Evolutionary conservation across 495 filamentous ascomycete species (phyloP).

Genomic region (Polyplosphaeria fusca): DNA sequence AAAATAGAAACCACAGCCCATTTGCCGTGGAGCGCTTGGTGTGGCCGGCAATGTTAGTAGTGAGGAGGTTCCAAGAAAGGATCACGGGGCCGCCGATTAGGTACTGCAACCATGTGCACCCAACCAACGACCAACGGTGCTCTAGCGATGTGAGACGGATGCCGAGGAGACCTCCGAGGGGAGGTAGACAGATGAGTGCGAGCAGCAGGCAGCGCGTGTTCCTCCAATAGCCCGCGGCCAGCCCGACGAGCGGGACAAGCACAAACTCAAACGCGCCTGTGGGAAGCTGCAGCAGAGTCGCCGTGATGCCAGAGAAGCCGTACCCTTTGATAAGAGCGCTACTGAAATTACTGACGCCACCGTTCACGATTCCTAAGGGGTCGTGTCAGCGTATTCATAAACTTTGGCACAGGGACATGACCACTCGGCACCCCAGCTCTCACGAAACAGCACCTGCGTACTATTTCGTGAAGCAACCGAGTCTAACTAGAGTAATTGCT

Average conservation of each 20-base stretch:
- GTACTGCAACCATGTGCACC: slow-evolving; percentile 59
- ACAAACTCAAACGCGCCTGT: slow-evolving; percentile 35
- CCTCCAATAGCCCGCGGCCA: slow-evolving; percentile 27
- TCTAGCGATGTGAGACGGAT: slow-evolving; percentile 46
- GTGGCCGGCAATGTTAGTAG: slow-evolving; percentile 57
- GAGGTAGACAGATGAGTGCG: slow-evolving; percentile 44
- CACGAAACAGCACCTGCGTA: no score
- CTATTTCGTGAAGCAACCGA: no score
- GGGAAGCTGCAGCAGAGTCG: slow-evolving; percentile 56
- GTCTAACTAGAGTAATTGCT: no score
- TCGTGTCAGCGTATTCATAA: no score
- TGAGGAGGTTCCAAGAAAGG: slow-evolving; percentile 51
- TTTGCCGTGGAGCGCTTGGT: slow-evolving; percentile 64
- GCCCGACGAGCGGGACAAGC: slow-evolving; percentile 25
- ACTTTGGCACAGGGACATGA: no score
- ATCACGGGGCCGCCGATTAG: slow-evolving; percentile 52
- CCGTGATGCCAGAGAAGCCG: slow-evolving; percentile 54
- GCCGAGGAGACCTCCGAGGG: slow-evolving; percentile 47
- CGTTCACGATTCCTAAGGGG: slow-evolving; percentile 54
- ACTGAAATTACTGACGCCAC: slow-evolving; percentile 59
- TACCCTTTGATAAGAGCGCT: slow-evolving; percentile 62
- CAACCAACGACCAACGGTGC: slow-evolving; percentile 52
- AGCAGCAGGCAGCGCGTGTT: slow-evolving; percentile 38
- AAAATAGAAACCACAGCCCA: slow-evolving; percentile 52
- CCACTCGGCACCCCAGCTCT: no score